Percentiles rank a stretch among this genome's conserved stretches.
These are phyloP conservation scores for Lathyrus aphaca DNA, from an alignment of 306 rosid genomes.

Conservation along the genomic window DNA sequence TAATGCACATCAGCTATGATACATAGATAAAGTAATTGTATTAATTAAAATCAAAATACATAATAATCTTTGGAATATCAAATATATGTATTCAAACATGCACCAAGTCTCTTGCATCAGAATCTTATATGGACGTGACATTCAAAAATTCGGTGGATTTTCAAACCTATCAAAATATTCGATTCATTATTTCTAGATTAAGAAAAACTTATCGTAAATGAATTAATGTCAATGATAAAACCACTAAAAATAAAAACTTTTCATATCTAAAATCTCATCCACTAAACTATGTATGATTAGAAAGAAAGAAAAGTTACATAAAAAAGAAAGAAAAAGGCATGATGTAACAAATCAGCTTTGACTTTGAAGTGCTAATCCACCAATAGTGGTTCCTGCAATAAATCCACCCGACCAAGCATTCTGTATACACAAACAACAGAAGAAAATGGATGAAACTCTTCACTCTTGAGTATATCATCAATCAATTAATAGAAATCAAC, in stretches of 20 bases:
- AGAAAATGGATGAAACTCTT: slow-evolving; percentile 34
- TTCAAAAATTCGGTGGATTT: not conserved
- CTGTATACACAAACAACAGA: slow-evolving; percentile 47
- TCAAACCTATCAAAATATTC: not conserved
- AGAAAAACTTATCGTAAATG: no score
- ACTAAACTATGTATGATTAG: not conserved
- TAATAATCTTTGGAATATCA: no score
- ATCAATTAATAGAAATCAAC: slow-evolving; percentile 27
- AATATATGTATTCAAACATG: no score
- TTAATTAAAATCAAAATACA: no score
- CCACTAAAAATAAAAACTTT: not conserved
- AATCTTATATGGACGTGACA: no score
- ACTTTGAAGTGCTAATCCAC: slow-evolving; percentile 51
- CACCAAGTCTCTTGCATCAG: no score
- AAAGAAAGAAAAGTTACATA: not conserved
- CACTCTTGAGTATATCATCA: slow-evolving; percentile 4
- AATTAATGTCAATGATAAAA: not conserved
- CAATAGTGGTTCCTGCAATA: slow-evolving; percentile 78
- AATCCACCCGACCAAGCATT: slow-evolving; percentile 95
- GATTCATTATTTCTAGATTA: not conserved
- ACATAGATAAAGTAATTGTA: no score
- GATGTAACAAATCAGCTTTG: slow-evolving; percentile 34
- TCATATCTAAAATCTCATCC: slow-evolving; percentile 3
- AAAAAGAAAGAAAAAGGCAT: slow-evolving; percentile 16
- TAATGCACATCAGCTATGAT: no score